A percentile compares a stretch with the other conserved stretches of the same genome.
These are phyloP conservation scores for Solanum rostratum DNA, from an alignment of 257 asterid genomes.

Conservation along the genomic window DNA sequence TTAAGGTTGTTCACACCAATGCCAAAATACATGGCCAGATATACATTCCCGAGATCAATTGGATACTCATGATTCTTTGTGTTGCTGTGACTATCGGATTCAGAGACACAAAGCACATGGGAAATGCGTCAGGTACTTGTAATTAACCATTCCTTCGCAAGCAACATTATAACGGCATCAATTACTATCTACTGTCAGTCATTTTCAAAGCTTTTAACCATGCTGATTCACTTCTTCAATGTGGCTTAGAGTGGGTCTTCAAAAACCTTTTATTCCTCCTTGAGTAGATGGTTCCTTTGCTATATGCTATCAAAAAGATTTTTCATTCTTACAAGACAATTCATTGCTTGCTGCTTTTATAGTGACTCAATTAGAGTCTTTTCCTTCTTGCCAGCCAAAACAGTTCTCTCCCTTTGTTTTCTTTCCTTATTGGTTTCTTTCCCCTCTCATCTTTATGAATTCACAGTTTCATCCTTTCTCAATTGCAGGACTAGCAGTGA, in stretches of 20 bases:
- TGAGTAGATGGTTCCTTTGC: background rate
- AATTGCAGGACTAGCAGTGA: slow-evolving; percentile 74
- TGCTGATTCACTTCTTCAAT: background rate
- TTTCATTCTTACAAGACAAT: background rate
- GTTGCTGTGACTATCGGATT: slow-evolving; percentile 93
- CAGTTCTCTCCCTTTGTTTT: background rate
- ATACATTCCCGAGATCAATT: slow-evolving; percentile 94
- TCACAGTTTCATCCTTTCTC: background rate
- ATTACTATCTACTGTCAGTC: background rate
- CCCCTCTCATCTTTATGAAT: background rate
- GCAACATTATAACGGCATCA: background rate
- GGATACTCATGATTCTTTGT: slow-evolving; percentile 93
- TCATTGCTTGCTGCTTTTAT: background rate
- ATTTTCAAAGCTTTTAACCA: background rate
- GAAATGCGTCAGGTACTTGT: slow-evolving; percentile 78
- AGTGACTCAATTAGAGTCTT: background rate
- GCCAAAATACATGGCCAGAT: slow-evolving; percentile 89
- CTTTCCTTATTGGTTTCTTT: background rate
- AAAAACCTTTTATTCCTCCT: background rate
- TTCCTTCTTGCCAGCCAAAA: background rate
- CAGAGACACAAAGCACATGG: slow-evolving; percentile 84
- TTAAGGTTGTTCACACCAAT: slow-evolving; percentile 81
- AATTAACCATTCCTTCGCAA: background rate
- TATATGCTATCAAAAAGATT: background rate
- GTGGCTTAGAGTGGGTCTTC: background rate